Evolutionary conservation across 805 yeast species (phyloP), one percentile per base, ranked within the genome.

Genomic region (Lipomyces orientalis): DNA sequence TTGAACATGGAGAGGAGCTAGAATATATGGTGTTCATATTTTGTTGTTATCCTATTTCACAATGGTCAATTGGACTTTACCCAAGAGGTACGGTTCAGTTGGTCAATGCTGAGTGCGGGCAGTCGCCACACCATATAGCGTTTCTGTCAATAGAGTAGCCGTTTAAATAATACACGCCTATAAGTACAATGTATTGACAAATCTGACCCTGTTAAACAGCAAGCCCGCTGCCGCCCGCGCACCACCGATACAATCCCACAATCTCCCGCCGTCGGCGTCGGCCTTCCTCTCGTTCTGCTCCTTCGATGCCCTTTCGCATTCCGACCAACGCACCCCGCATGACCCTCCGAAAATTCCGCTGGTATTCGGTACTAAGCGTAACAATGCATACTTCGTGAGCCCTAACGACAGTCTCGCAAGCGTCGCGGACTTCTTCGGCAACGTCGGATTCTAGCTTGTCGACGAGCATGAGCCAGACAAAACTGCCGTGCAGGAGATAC

Each of bases 241-340:
- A 69, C 82, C 81, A 80, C 60, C 79, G 75, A 72, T 79, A 79
- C 34, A 79, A 74, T 16, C 75, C 75, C 29, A 80, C 64, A 4
- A 78, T 75, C 22, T 79, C 78, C 39, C 80, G 71, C n/a, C 71
- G n/a, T 56, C 75, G 73, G 37, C 75, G 66, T 8, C 76, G 67
- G 2, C 69, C 71, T 39, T 72, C 77, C 35, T 72, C 74, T 31
- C 63, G 29, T 49, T 69, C 70, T 62, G 68, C 4, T 61, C 71
- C 49, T 72, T 73, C 65, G 70, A 76, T 4, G 19, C 67, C 66
- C 3, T 69, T 66, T 46, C 74, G 76, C 73, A 77, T 72, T 9
- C 74, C 64, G 39, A 67, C 66, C 73, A 79, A 29, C 65, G 79
- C 63, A 58, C 73, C 71, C 4, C 79, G 68, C 73, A 79, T 70